A percentile compares a stretch with the other conserved stretches of the same genome.
phyloP scores from a whole-genome alignment of 2,329 filamentous ascomycete genomes.

The Coniochaeta sp. region DNA sequence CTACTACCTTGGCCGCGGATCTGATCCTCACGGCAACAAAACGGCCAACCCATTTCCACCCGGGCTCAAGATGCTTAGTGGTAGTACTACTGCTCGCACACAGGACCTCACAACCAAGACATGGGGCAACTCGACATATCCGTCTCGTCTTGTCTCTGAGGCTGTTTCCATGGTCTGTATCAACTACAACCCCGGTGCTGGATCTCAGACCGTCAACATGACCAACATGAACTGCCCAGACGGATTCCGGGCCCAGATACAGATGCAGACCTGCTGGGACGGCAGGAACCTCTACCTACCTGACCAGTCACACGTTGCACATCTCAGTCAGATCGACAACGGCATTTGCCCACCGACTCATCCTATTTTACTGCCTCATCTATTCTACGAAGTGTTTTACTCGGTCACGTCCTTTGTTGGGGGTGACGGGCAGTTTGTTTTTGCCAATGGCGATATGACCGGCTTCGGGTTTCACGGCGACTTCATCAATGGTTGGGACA shows the following conservation, averaged over 20 bases:
- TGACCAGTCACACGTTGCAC: constrained; percentile 31
- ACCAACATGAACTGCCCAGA: constrained; percentile 49
- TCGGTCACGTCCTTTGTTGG: constrained; percentile 12
- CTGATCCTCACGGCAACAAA: constrained; percentile 33
- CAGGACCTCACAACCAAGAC: constrained; percentile 20
- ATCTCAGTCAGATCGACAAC: constrained; percentile 27
- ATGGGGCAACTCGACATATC: constrained; percentile 22
- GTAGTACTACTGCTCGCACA: constrained; percentile 33
- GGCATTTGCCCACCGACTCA: constrained; percentile 30
- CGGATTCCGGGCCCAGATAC: constrained; percentile 50
- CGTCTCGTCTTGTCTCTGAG: constrained; percentile 22
- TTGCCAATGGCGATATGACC: constrained; percentile 37
- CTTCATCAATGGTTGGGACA: constrained; percentile 41
- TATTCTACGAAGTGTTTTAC: constrained; percentile 32
- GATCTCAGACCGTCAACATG: constrained; percentile 40
- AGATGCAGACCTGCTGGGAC: constrained; percentile 58
- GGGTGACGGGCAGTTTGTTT: constrained; percentile 30
- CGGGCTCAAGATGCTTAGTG: constrained; percentile 53
- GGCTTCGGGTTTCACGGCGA: constrained; percentile 47
- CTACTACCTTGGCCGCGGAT: constrained; percentile 57
- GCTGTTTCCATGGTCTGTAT: constrained; percentile 21
- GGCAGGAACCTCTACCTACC: constrained; percentile 41
- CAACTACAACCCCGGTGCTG: constrained; percentile 9
- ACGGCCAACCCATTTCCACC: constrained; percentile 38
- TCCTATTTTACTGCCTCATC: constrained; percentile 35